These are phyloP conservation scores for Albizia julibrissin DNA, from an alignment of 306 rosid species.

Conservation along the genomic window DNA sequence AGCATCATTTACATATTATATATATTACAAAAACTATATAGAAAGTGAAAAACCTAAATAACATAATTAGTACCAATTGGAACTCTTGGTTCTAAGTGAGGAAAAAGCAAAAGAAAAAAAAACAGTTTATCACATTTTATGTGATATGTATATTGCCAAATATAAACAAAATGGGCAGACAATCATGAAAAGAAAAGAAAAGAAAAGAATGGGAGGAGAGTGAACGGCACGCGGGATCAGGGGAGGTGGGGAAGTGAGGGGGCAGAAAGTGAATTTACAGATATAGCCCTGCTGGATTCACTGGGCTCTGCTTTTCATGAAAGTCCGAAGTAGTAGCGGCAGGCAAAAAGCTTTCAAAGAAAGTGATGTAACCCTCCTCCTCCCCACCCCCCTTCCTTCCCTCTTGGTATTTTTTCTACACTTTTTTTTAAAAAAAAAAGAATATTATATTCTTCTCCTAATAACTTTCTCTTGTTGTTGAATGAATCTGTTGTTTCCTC, in stretches of 20 bases:
- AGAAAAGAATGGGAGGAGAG: background rate
- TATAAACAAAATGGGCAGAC: background rate
- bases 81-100: background rate
- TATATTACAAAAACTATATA: background rate
- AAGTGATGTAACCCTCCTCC: conserved; percentile 33
- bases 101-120: background rate
- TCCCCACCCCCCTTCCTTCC: background rate
- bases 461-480: background rate
- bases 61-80: background rate
- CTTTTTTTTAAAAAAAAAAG: background rate
- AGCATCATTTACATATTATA: background rate
- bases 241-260: background rate
- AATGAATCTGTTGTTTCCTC: background rate
- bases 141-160: background rate
- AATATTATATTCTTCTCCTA: background rate
- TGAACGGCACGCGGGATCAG: conserved; percentile 18
- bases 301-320: conserved; percentile 48
- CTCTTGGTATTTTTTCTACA: too few species aligned
- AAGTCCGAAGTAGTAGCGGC: conserved; percentile 40
- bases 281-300: conserved; percentile 30
- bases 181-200: background rate
- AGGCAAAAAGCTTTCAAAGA: conserved; percentile 40
- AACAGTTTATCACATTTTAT: background rate
- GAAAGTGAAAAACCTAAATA: background rate
- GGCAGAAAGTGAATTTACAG: conserved; percentile 2